Evolutionary conservation across 176 grass and related monocot genomes (phyloP), one percentile per base, ranked within the genome.

Genomic region (Phoenix roebelenii): DNA sequence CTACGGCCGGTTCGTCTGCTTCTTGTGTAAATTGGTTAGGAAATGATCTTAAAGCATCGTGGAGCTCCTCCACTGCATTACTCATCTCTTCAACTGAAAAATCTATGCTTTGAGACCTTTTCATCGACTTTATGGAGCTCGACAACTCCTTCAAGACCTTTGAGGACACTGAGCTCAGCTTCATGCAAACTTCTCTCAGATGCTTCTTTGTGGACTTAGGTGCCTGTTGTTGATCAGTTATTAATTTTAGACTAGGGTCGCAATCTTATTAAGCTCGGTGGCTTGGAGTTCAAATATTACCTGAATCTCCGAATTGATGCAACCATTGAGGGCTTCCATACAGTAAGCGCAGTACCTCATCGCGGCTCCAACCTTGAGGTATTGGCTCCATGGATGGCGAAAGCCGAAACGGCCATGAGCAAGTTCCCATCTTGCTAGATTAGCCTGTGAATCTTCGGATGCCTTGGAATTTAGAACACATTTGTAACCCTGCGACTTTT

Each of bases 341-440:
- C 87, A 91, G 76, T 97, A 97, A 19, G 93, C 93, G 25, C 87
- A 90, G 66, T 74, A 75, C 70, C 93, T 81, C 78, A 91, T 82
- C 18, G 93, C 58, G 24, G 79, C 54, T 51, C 93, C 93, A 25
- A 97, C 52, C 70, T 76, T 88, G 59, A 69, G 3, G 82, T 97
- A 97, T 66, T 91, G 86, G 6, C 3, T 70, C 84, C 86, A 97
- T 2, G 93, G 93, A 71, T 97, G 81, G 61, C 81, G 75, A 68
- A 91, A 97, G 26, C 76, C 66, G 62, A 97, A 97, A 17, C 19
- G 26, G 29, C 93, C 84, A 66, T 97, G 87, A 15, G 65, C 59
- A 15, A 84, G 93, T 56, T 97, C 93, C 93, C 93, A 97, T 70
- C 78, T 77, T 17, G 93, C 93, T 35, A 97, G 79, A 83, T 91